phyloP scores from a whole-genome alignment of 169 alveolate genomes.

The Plasmodium inui region DNA sequence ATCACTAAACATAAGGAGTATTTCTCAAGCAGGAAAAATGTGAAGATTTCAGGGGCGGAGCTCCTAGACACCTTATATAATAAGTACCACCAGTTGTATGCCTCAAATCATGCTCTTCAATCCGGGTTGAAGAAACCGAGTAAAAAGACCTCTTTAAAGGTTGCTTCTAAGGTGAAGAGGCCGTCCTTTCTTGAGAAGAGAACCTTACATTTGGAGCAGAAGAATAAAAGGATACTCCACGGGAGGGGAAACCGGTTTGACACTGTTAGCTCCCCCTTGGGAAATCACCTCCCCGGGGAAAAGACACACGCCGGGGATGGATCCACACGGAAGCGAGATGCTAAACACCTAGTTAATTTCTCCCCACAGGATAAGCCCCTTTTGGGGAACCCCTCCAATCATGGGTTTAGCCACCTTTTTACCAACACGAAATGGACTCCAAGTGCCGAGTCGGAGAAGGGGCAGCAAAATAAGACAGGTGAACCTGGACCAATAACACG shows the following conservation, averaged over 20 bases:
- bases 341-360: background rate
- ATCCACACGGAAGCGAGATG: background rate
- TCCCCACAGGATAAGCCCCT: background rate
- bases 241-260: background rate
- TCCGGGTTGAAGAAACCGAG: background rate
- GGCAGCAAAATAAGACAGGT: background rate
- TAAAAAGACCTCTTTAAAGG: background rate
- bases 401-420: background rate
- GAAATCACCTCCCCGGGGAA: background rate
- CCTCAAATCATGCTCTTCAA: background rate
- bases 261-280: background rate
- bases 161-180: background rate
- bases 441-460: background rate
- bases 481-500: background rate
- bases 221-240: background rate
- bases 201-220: background rate
- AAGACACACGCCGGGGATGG: background rate
- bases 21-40: slow-evolving; percentile 5
- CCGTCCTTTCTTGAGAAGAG: background rate
- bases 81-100: background rate
- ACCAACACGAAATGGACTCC: background rate
- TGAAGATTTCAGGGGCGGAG: background rate
- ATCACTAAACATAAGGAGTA: slow-evolving; percentile 1
- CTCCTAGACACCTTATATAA: slow-evolving; percentile 19
- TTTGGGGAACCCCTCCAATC: background rate